Evolutionary conservation across 306 rosid genomes (phyloP), one percentile per base, ranked within the genome.

Genomic region (Sesbania bispinosa): DNA sequence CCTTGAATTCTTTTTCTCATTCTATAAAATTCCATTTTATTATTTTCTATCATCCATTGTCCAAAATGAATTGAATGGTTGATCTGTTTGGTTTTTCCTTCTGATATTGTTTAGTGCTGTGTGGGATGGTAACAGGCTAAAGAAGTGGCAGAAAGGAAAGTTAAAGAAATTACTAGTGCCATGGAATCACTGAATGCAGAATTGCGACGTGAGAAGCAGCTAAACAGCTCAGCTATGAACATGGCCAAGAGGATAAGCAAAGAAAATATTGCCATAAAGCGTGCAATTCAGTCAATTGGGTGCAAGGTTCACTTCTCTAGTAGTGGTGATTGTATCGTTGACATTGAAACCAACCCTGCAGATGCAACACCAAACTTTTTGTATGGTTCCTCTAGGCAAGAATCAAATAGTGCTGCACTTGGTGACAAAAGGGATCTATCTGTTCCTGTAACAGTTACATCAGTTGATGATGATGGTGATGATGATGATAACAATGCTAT

Each of bases 281-380:
- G 96, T 65, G 97, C 97, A 51, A 79, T 91, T 52, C 96, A 86
- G 62, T 91, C 99, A 57, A 81, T 91, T 32, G 97, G 97, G 50
- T 94, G 98, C 84, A 89, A 79, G 76, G 87, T 87, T 82, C 88
- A 83, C 24, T 85, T 94, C 67, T 84, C 96, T 62, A 65, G 76
- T 55, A 69, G 79, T 45, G 95, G 97, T 19, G 94, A 91, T 71
- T 88, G 97, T 77, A 71, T 81, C 9, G 86, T 91, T 30, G 89
- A 87, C 27, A 78, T 88, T 1, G 96, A 91, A 73, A 88, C 83
- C 60, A 80, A 86, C 74, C 83, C 74, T 52, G 30, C 64, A 52
- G 87, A 57, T 24, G 62, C 84, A 48, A 42, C 75, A 16, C 84
- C 74, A 74, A 80, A 79, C 47, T 55, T 23, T 33, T 0, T 47